These are phyloP conservation scores for Cairneyella variabilis DNA, from an alignment of 495 filamentous ascomycete genomes.

Conservation along the genomic window DNA sequence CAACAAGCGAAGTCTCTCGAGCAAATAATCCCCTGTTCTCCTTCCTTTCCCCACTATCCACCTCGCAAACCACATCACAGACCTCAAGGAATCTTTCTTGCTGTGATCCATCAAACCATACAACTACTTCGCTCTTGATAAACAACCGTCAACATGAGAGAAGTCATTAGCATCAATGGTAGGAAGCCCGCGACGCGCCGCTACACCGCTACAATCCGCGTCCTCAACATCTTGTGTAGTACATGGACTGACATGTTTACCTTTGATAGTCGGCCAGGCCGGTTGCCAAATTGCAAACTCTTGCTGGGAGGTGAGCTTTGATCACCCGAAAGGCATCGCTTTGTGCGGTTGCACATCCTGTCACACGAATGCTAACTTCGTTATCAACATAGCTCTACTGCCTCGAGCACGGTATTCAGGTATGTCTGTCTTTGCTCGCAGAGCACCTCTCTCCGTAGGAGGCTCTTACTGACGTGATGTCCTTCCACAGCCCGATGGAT, in stretches of 20 bases:
- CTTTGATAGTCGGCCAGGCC: conserved; percentile 88
- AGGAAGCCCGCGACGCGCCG: conserved; percentile 40
- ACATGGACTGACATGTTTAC: conserved; percentile 25
- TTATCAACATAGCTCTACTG: conserved; percentile 99
- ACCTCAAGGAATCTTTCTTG: conserved; percentile 25
- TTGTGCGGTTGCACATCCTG: no score
- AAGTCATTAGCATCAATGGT: conserved; percentile 99
- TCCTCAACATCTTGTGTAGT: conserved; percentile 17
- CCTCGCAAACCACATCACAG: conserved; percentile 27
- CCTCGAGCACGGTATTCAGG: conserved; percentile 99
- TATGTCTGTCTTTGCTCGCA: conserved; percentile 41
- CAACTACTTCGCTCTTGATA: conserved; percentile 15
- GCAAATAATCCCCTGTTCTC: conserved; percentile 28
- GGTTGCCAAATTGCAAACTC: conserved; percentile 99
- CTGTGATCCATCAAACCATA: conserved; percentile 14
- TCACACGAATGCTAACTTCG: no score
- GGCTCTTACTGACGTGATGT: conserved; percentile 36
- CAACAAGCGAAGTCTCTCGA: conserved; percentile 26
- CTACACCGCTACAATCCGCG: conserved; percentile 24
- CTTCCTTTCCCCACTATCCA: conserved; percentile 24
- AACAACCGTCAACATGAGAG: conserved; percentile 74
- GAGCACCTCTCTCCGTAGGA: conserved; percentile 1
- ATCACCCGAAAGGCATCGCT: conserved; percentile 4
- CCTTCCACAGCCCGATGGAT: conserved; percentile 82
- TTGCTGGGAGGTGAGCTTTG: conserved; percentile 93